phyloP scores from a whole-genome alignment of 2,329 filamentous ascomycete species.

The Venturia pyrina region DNA sequence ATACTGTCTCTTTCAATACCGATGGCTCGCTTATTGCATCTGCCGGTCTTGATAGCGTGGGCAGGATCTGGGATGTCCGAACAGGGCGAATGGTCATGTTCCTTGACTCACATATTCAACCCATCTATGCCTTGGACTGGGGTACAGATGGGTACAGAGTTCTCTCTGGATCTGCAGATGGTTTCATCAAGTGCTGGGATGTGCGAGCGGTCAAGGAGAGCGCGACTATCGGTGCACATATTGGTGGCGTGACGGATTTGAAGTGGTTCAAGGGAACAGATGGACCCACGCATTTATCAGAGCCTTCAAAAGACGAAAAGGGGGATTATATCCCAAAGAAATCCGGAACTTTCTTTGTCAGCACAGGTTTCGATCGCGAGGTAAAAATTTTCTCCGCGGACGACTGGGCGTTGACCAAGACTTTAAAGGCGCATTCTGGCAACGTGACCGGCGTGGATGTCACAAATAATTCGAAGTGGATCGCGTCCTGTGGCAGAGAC shows the following conservation, averaged over 20 bases:
- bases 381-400: constrained; percentile 95
- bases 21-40: constrained; percentile 87
- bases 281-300: constrained; percentile 53
- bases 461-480: constrained; percentile 77
- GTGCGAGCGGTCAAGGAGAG: constrained; percentile 76
- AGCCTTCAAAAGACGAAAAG: constrained; percentile 54
- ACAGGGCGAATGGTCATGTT: constrained; percentile 94
- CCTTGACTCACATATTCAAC: constrained; percentile 83
- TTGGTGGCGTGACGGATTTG: constrained; percentile 82
- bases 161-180: constrained; percentile 83
- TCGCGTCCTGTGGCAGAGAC: constrained; percentile 89
- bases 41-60: constrained; percentile 89
- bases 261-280: constrained; percentile 88
- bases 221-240: constrained; percentile 83
- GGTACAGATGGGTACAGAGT: constrained; percentile 83
- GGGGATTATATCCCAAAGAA: constrained; percentile 63
- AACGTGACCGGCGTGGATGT: constrained; percentile 89
- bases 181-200: constrained; percentile 98
- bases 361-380: constrained; percentile 84
- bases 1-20: constrained; percentile 76
- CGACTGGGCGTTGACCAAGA: constrained; percentile 87
- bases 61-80: constrained; percentile 87
- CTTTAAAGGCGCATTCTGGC: constrained; percentile 78
- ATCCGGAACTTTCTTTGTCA: constrained; percentile 84
- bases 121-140: constrained; percentile 92